phyloP scores from a whole-genome alignment of 2,329 filamentous ascomycete species.

The Ceratocystis lukuohia region DNA sequence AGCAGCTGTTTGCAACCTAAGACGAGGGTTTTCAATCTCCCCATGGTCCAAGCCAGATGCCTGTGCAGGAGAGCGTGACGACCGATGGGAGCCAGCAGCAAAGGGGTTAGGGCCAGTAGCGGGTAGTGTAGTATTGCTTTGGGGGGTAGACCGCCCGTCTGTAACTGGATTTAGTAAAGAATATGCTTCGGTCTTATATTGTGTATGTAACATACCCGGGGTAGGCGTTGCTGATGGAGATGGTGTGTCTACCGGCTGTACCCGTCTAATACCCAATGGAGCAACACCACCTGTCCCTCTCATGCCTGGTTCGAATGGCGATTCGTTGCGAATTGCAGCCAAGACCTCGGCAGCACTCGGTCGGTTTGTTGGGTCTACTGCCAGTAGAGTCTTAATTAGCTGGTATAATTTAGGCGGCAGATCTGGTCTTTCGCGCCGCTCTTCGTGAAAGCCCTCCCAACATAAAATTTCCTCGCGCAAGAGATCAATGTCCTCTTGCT shows the following conservation, averaged over 20 bases:
- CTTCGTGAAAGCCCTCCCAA: slow-evolving; percentile 79
- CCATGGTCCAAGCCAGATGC: slow-evolving; percentile 18
- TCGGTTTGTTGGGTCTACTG: slow-evolving; percentile 59
- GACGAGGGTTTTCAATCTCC: slow-evolving; percentile 25
- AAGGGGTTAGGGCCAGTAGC: slow-evolving; percentile 1
- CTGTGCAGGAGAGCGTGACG: not conserved
- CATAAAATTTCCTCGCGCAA: slow-evolving; percentile 72
- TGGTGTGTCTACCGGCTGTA: slow-evolving; percentile 17
- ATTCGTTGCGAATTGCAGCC: slow-evolving; percentile 59
- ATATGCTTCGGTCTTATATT: not conserved
- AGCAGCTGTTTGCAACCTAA: slow-evolving; percentile 2
- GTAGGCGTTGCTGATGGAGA: not conserved
- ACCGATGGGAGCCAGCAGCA: not conserved
- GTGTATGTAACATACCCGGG: slow-evolving; percentile 22
- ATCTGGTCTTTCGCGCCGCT: slow-evolving; percentile 61
- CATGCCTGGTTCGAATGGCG: slow-evolving; percentile 30
- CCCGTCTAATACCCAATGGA: slow-evolving; percentile 11
- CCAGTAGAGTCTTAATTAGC: slow-evolving; percentile 67
- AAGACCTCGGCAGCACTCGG: slow-evolving; percentile 81
- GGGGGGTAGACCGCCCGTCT: not conserved
- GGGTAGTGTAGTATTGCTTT: not conserved
- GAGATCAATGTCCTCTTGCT: slow-evolving; percentile 78
- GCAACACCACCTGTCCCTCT: not conserved
- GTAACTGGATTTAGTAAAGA: not conserved
- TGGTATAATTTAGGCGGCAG: slow-evolving; percentile 76